Evolutionary conservation across 176 grass and related monocot genomes (phyloP).

Genomic region (Triticum urartu): DNA sequence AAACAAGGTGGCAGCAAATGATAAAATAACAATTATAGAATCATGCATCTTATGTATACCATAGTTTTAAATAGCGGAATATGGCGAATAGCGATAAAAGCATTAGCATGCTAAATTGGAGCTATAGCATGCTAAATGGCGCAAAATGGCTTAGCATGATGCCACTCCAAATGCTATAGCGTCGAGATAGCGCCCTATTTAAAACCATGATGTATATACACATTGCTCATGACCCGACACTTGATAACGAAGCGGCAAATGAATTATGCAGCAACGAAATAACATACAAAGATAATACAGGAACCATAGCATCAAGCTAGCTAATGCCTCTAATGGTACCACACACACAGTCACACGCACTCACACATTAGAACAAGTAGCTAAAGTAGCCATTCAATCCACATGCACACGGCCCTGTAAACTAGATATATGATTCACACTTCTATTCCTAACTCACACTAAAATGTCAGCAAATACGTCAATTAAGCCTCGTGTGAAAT

Average conservation of each 20-base stretch:
- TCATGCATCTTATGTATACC: background rate
- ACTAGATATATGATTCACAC: background rate
- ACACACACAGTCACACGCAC: background rate
- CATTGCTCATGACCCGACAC: background rate
- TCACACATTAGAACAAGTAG: background rate
- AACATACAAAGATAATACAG: background rate
- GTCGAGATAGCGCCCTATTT: too few species aligned
- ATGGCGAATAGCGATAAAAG: too few species aligned
- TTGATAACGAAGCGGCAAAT: background rate
- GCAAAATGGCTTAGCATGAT: too few species aligned
- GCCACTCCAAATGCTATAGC: too few species aligned
- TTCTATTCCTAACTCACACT: background rate
- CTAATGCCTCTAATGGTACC: background rate
- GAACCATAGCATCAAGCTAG: background rate
- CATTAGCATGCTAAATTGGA: too few species aligned
- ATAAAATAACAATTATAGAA: background rate
- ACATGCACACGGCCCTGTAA: background rate
- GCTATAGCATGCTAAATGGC: too few species aligned
- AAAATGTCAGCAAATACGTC: background rate
- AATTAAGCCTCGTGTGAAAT: background rate
- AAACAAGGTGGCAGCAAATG: background rate
- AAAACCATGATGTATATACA: background rate
- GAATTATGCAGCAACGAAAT: background rate
- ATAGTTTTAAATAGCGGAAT: too few species aligned
- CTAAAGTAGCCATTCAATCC: background rate